phyloP scores from a whole-genome alignment of 2,329 filamentous ascomycete genomes.

The Aspergillus unguis region DNA sequence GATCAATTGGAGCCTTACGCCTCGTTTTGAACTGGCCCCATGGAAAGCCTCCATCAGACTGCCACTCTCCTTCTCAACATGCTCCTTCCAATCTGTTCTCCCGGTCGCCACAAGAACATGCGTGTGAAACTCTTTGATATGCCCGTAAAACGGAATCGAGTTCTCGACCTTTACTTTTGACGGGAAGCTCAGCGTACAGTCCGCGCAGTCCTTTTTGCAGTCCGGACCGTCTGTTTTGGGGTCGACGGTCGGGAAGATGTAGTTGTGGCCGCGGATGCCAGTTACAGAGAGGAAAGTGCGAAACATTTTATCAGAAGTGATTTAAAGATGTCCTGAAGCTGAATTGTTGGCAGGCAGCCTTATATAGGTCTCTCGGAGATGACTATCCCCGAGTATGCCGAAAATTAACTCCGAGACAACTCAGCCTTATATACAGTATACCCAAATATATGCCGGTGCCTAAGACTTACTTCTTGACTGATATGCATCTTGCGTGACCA shows the following conservation, averaged over 20 bases:
- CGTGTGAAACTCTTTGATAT: constrained; percentile 34
- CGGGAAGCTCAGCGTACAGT: constrained; percentile 36
- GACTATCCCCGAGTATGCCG: not conserved
- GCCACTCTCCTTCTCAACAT: constrained; percentile 38
- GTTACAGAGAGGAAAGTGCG: constrained; percentile 32
- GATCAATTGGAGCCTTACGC: constrained; percentile 47
- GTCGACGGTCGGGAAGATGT: constrained; percentile 38
- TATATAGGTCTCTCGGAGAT: not conserved
- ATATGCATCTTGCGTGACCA: too few relatives aligned
- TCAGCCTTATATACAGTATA: not conserved
- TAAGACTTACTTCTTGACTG: too few relatives aligned
- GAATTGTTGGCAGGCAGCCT: not conserved
- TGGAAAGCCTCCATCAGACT: constrained; percentile 50
- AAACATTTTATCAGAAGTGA: constrained; percentile 22
- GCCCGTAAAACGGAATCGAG: constrained; percentile 31
- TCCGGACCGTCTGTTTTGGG: constrained; percentile 33
- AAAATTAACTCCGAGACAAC: not conserved
- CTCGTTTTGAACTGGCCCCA: constrained; percentile 60
- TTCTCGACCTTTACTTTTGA: constrained; percentile 36
- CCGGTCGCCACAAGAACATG: constrained; percentile 41
- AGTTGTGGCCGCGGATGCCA: constrained; percentile 22
- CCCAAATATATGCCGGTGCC: too few relatives aligned
- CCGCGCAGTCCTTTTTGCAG: constrained; percentile 35
- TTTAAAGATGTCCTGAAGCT: not conserved
- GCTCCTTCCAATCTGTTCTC: constrained; percentile 36